A percentile compares a stretch with the other conserved stretches of the same genome.
phyloP scores from a whole-genome alignment of 2,329 filamentous ascomycete genomes.

The Cercospora nicotianae region DNA sequence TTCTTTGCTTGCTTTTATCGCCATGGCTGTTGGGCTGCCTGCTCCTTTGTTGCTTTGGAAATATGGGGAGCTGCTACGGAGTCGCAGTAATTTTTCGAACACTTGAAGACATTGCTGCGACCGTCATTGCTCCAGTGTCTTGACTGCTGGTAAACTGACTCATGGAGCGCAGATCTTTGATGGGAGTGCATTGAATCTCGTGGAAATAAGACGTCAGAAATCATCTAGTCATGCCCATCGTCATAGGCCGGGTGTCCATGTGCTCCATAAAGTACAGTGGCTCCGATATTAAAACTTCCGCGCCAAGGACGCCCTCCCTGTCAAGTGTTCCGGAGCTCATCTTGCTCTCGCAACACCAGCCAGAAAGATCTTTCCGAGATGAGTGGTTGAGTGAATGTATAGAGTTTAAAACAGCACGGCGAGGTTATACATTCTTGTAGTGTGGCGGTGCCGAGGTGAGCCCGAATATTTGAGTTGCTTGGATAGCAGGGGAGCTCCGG shows the following conservation, averaged over 20 bases:
- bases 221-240: neutral
- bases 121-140: neutral
- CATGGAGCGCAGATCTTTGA: neutral
- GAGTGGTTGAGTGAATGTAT: no score
- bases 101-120: neutral
- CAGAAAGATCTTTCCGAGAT: no score
- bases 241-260: neutral
- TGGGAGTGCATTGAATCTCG: neutral
- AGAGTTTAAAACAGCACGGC: neutral
- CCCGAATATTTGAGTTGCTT: neutral
- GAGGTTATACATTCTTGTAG: neutral
- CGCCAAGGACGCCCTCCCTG: neutral
- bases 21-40: constrained; percentile 44
- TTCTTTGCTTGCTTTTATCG: constrained; percentile 55
- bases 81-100: constrained; percentile 16
- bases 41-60: constrained; percentile 47
- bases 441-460: neutral
- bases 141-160: no score
- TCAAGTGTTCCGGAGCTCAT: no score
- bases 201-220: neutral
- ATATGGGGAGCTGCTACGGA: constrained; percentile 48
- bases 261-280: neutral
- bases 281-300: neutral
- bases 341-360: no score
- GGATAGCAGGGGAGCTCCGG: neutral